Base-by-base conservation (phyloP, 2,329 filamentous ascomycete genomes). In the Pseudogymnoascus sp. region DNA sequence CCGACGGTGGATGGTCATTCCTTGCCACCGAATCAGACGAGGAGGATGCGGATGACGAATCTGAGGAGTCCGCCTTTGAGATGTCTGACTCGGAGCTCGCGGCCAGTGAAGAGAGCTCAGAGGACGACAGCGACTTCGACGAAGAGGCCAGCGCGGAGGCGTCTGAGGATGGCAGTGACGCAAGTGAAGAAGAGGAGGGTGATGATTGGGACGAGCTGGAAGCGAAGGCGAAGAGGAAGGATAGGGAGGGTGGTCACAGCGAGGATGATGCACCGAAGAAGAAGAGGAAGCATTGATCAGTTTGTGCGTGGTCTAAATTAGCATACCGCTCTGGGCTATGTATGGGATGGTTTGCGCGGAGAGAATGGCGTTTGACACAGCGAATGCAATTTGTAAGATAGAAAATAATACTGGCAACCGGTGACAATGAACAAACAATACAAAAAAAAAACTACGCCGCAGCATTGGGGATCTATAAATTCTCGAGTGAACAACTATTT, bases 121-220 rank as follows among this genome's bases (percentile, higher is more conserved):
- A 96, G 67, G 92, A 95, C 41, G 94, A 91, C 62, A 94, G 89
- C 18, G 92, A 97, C 64, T 97, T 94, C 71, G 92, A 96, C 69
- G 93, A 93, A 70, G 92, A 96, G 69, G 89, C 88, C 1, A 89
- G 84, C 20, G 89, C 87, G 2, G 89, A 93, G 65, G 93, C 91
- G 30, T 88, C 85, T 64, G 91, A 93, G 11, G 89, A 90, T 61
- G 85, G 75, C 50, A 82, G 81, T 57, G 88, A 89, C 18, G 84
- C 83, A 43, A 76, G 74, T 60, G 74, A 68, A 38, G 75, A 76
- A 6, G 82, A 84, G 2, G 89, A 86, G 65, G 88, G 89, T 57
- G 89, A 97, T 72, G 90, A 95, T 71, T 97, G 93, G 93, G 92
- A 97, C 72, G 91, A 95, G 74, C 73, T 97, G 62, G 93, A 97